These are phyloP conservation scores for Loxodes magnus DNA, from an alignment of 73 alveolate species.

Conservation along the genomic window DNA sequence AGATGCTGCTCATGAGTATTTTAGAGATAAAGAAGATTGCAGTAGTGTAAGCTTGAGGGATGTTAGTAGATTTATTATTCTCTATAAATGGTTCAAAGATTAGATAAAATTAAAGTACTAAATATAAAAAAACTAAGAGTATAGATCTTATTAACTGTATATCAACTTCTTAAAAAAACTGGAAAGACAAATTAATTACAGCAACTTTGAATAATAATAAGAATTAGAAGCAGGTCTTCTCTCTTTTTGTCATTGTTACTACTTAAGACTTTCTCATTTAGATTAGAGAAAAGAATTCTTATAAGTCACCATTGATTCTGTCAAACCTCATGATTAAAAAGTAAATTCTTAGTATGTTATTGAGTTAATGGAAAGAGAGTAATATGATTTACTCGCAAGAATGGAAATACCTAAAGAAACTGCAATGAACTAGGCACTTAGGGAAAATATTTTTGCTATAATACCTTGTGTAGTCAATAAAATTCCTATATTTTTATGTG, in stretches of 20 bases:
- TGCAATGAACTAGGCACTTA: conserved; percentile 38
- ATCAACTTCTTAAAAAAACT: no score
- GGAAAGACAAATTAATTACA: no score
- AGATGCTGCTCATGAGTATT: no score
- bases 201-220: no score
- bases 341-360: conserved; percentile 14
- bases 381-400: conserved; percentile 30
- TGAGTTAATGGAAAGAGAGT: conserved; percentile 32
- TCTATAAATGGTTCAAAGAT: no score
- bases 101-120: no score
- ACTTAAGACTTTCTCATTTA: conserved; percentile 21
- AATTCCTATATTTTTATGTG: conserved; percentile 49
- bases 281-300: conserved; percentile 19
- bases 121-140: no score
- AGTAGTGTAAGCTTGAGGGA: no score
- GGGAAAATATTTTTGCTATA: conserved; percentile 39
- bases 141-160: no score
- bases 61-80: no score
- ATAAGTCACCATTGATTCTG: not conserved
- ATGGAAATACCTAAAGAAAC: conserved; percentile 16
- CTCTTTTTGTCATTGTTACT: conserved; percentile 40
- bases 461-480: conserved; percentile 30
- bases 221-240: conserved; percentile 18
- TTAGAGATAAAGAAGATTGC: no score
- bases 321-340: not conserved